phyloP scores from a whole-genome alignment of 1,284 basidiomycete genomes.

The Fistulina hepatica region DNA sequence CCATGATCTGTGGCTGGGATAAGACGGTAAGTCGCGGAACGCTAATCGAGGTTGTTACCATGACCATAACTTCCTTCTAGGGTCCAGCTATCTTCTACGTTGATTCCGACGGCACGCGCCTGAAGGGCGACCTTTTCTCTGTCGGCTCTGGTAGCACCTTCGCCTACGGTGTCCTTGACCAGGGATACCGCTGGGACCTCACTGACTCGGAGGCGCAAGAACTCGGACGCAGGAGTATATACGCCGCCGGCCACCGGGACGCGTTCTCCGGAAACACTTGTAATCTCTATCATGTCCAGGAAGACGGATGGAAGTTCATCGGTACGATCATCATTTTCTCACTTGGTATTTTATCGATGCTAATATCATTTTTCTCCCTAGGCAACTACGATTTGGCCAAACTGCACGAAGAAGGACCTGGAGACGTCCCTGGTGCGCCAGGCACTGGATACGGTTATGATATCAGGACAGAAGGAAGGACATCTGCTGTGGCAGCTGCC shows the following conservation, averaged over 20 bases:
- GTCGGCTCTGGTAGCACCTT: slow-evolving; percentile 98
- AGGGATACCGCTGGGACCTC: slow-evolving; percentile 87
- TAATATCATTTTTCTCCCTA: slow-evolving; percentile 23
- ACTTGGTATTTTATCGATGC: background rate
- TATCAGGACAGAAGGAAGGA: slow-evolving; percentile 38
- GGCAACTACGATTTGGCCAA: slow-evolving; percentile 75
- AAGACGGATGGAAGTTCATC: slow-evolving; percentile 90
- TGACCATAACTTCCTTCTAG: slow-evolving; percentile 24
- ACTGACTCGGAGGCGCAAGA: slow-evolving; percentile 93
- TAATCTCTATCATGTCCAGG: slow-evolving; percentile 93
- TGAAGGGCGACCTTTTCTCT: slow-evolving; percentile 96
- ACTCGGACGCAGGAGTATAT: slow-evolving; percentile 88
- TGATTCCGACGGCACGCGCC: slow-evolving; percentile 91
- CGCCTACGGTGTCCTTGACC: slow-evolving; percentile 94
- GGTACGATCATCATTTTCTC: slow-evolving; percentile 59
- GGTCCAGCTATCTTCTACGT: slow-evolving; percentile 98
- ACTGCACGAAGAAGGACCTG: slow-evolving; percentile 77
- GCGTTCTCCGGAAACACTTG: slow-evolving; percentile 96
- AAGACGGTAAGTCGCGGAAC: slow-evolving; percentile 64
- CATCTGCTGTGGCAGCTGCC: too few relatives aligned
- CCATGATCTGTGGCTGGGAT: slow-evolving; percentile 99
- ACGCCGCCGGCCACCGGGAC: slow-evolving; percentile 95
- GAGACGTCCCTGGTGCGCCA: slow-evolving; percentile 47
- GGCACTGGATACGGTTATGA: slow-evolving; percentile 67
- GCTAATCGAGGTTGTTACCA: slow-evolving; percentile 3